Conservation (phyloP, 2,329 filamentous ascomycete species). For the Emydomyces testavorans region DNA sequence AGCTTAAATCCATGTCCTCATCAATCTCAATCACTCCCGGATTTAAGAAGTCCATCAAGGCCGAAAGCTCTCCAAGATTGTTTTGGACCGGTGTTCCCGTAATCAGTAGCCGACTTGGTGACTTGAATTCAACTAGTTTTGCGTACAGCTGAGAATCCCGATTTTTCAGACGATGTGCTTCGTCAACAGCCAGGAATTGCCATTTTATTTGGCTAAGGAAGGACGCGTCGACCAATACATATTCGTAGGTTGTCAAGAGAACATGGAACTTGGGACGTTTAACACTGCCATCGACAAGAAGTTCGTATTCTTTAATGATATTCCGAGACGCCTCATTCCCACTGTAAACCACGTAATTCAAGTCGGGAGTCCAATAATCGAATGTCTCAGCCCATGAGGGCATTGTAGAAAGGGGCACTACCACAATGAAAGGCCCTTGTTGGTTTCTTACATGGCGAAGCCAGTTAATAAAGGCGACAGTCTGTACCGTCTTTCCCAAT, state of each 20-base stretch:
- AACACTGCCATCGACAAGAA: constrained; percentile 73
- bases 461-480: constrained; percentile 94
- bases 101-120: constrained; percentile 81
- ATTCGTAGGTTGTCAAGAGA: constrained; percentile 95
- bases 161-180: constrained; percentile 94
- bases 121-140: constrained; percentile 72
- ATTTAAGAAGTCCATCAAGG: constrained; percentile 90
- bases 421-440: constrained; percentile 89
- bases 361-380: constrained; percentile 85
- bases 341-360: constrained; percentile 95
- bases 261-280: constrained; percentile 94
- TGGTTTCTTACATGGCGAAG: constrained; percentile 78
- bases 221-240: constrained; percentile 72
- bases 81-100: constrained; percentile 97
- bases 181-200: constrained; percentile 93
- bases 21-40: constrained; percentile 89
- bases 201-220: constrained; percentile 88
- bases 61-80: constrained; percentile 81
- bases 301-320: constrained; percentile 81
- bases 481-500: constrained; percentile 94
- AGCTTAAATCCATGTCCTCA: constrained; percentile 74
- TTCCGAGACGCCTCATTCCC: constrained; percentile 76
- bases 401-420: constrained; percentile 95
- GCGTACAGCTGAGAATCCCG: constrained; percentile 85
- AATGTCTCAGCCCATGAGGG: constrained; percentile 98